phyloP scores from a whole-genome alignment of 2,329 filamentous ascomycete genomes.

The Nothophoma quercina region DNA sequence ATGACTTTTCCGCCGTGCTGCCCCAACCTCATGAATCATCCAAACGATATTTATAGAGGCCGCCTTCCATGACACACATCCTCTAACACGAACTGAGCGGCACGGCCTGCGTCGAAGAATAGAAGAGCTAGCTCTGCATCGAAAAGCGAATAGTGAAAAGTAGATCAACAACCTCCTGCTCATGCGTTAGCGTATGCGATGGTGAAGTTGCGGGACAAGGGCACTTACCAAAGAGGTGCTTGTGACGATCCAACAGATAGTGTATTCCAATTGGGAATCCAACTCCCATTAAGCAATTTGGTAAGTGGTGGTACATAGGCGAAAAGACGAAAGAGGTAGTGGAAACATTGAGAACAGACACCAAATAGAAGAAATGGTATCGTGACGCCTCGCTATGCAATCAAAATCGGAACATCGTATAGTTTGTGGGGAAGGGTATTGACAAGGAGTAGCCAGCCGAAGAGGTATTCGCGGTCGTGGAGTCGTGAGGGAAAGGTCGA shows the following conservation, averaged over 20 bases:
- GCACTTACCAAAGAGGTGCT: slow-evolving; percentile 5
- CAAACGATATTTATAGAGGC: not conserved
- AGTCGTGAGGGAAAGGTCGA: not conserved
- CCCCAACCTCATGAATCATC: slow-evolving; percentile 7
- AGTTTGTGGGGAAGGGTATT: slow-evolving; percentile 4
- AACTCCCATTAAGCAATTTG: slow-evolving; percentile 26
- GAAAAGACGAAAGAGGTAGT: slow-evolving; percentile 1
- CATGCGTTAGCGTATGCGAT: not conserved
- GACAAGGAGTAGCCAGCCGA: not conserved
- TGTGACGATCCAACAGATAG: slow-evolving; percentile 8
- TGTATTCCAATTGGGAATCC: slow-evolving; percentile 5
- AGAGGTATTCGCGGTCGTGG: not conserved
- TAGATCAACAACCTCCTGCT: not conserved
- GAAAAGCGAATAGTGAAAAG: not conserved
- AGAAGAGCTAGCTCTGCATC: not conserved
- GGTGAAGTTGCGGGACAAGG: not conserved
- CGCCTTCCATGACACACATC: not conserved
- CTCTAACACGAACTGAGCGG: not conserved
- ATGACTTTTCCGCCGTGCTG: slow-evolving; percentile 5
- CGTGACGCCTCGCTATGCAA: slow-evolving; percentile 51
- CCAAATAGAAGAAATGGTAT: slow-evolving; percentile 38
- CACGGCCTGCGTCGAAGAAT: slow-evolving; percentile 1
- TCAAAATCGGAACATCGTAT: slow-evolving; percentile 22
- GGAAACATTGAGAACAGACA: slow-evolving; percentile 20
- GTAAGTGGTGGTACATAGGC: slow-evolving; percentile 27